Evolutionary conservation across 805 yeast genomes (phyloP).

Genomic region (Monosporozyma solicola): DNA sequence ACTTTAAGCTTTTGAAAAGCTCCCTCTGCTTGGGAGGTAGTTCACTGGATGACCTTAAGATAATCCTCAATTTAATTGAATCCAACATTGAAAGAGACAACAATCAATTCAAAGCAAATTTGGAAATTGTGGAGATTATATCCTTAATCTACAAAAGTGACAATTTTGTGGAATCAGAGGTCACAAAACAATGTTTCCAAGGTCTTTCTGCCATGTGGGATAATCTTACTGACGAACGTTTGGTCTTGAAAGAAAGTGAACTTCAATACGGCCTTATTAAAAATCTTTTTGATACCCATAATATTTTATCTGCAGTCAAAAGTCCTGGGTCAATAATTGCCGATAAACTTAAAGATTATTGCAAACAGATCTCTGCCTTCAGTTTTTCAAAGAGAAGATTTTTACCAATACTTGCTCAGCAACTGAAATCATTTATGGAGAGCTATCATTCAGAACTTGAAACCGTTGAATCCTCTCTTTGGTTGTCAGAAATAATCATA

Average conservation of each 20-base stretch:
- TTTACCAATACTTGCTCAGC: slow-evolving; percentile 47
- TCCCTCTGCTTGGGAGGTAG: slow-evolving; percentile 5
- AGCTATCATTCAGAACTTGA: neutral
- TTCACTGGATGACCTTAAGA: slow-evolving; percentile 12
- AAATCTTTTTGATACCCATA: slow-evolving; percentile 35
- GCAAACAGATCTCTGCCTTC: slow-evolving; percentile 37
- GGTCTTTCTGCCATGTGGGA: neutral
- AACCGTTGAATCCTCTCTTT: slow-evolving; percentile 14
- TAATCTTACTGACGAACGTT: neutral
- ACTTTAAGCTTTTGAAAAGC: slow-evolving; percentile 7
- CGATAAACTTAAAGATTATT: slow-evolving; percentile 14
- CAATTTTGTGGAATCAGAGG: neutral
- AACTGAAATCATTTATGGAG: slow-evolving; percentile 30
- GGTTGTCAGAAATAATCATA: slow-evolving; percentile 46
- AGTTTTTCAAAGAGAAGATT: slow-evolving; percentile 60
- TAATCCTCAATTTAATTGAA: neutral
- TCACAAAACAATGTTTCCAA: neutral
- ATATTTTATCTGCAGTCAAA: slow-evolving; percentile 35
- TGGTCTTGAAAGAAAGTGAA: slow-evolving; percentile 40
- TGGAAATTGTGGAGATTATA: slow-evolving; percentile 15
- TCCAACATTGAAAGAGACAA: slow-evolving; percentile 17
- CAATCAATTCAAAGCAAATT: slow-evolving; percentile 20
- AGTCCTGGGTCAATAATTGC: slow-evolving; percentile 17
- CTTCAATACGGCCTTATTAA: slow-evolving; percentile 52
- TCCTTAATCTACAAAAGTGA: slow-evolving; percentile 22